Evolutionary conservation across 805 yeast species (phyloP), one percentile per base, ranked within the genome.

Genomic region (Saccharomyces jurei): DNA sequence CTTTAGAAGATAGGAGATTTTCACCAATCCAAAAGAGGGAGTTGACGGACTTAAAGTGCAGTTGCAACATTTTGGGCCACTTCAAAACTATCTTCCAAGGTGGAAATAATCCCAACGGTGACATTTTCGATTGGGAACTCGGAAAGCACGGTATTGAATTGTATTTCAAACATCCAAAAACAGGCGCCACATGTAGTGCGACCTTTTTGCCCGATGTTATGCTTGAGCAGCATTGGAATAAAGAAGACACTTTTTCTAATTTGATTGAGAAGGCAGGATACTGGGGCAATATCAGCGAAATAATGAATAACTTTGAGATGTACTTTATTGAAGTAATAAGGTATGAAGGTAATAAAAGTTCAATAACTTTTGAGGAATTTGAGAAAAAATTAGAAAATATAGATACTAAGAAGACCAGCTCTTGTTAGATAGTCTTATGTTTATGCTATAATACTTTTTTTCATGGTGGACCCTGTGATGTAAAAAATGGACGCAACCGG

Each of bases 151-250:
- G 99, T 0, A 79, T 94, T 21, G 77, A 82, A 53, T 78, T 90
- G 5, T 66, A 71, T 17, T 81, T 89, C 60, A 65, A 64, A 10
- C 62, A 71, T 22, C 69, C 70, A 2, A 52, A 47, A 2, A 60
- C 65, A 6, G 77, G 78, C 1, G 64, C 71, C 3, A 56, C 65
- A 0, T 77, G 74, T 29, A 80, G 85, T 50, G 89, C 97, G 0
- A 94, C 98, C 0, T 94, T 89, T 61, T 71, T 94, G 46, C 99
- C 99, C 0, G 87, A 83, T 46, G 98, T 94, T 1, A 96, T 97
- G 25, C 77, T 73, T 4, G 98, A 92, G 60, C 96, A 91, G 61
- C 82, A 81, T 1, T 89, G 97, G 96, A 79, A 78, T 59, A 54
- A 61, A 52, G 71, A 73, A 17, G 84, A 87, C 26, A 92, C 98